A percentile compares a stretch with the other conserved stretches of the same genome.
phyloP scores from a whole-genome alignment of 495 filamentous ascomycete genomes.

The Lineolata rhizophorae region DNA sequence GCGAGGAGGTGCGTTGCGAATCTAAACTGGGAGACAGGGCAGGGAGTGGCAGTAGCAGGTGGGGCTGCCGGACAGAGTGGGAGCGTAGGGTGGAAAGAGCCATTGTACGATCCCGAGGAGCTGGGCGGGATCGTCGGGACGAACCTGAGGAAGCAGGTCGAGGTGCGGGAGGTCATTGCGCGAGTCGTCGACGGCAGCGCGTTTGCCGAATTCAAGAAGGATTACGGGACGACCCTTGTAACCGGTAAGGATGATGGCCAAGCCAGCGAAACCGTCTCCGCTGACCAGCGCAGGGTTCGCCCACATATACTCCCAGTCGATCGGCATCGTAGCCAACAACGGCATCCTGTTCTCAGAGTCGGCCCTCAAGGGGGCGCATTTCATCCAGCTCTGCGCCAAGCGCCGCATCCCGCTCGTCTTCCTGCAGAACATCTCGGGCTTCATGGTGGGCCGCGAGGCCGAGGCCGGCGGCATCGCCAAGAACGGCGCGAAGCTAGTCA shows the following conservation, averaged over 20 bases:
- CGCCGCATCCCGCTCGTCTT: constrained; percentile 79
- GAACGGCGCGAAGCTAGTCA: constrained; percentile 93
- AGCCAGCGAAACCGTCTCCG: neutral
- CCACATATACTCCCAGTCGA: constrained; percentile 68
- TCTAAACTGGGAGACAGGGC: constrained; percentile 48
- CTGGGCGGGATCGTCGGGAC: constrained; percentile 73
- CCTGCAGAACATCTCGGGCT: constrained; percentile 89
- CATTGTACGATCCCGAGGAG: constrained; percentile 62
- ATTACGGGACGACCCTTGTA: constrained; percentile 77
- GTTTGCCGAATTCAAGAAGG: constrained; percentile 86
- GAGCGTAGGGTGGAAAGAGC: constrained; percentile 30
- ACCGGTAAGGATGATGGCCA: constrained; percentile 33
- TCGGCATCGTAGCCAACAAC: constrained; percentile 92
- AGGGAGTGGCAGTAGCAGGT: constrained; percentile 4
- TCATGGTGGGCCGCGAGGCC: constrained; percentile 91
- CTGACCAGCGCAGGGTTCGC: constrained; percentile 35
- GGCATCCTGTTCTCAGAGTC: constrained; percentile 90
- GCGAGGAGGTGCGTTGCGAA: constrained; percentile 68
- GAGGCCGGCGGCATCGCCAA: constrained; percentile 93
- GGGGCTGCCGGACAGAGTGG: constrained; percentile 10
- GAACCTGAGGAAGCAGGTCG: constrained; percentile 65
- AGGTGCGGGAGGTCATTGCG: constrained; percentile 78
- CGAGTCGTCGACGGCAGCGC: constrained; percentile 79
- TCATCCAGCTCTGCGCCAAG: constrained; percentile 91
- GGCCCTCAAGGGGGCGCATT: constrained; percentile 86